Evolutionary conservation across 179 eudicot species (phyloP).

Genomic region (Drosera spatulata): DNA sequence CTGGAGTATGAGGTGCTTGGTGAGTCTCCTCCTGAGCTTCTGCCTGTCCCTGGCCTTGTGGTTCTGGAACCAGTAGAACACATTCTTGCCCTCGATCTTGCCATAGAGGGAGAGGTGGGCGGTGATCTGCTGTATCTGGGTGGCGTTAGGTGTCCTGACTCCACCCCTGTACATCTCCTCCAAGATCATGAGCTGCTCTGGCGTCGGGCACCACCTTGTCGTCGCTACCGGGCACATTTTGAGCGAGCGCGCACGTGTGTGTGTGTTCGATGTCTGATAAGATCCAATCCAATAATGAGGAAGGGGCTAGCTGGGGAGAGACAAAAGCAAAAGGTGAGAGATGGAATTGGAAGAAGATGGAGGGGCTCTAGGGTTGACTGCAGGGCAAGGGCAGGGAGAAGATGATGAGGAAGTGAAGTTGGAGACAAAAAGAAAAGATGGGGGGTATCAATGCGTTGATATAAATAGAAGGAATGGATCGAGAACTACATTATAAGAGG

Average conservation of each 20-base stretch:
- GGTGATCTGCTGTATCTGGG: conserved; percentile 73
- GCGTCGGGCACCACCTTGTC: conserved; percentile 77
- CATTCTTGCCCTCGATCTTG: conserved; percentile 75
- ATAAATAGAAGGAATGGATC: no score
- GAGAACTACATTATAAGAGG: no score
- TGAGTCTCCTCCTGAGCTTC: conserved; percentile 42
- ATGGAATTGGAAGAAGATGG: no score
- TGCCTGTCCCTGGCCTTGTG: conserved; percentile 87
- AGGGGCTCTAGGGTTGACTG: no score
- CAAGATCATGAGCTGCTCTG: conserved; percentile 76
- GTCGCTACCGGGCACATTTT: conserved; percentile 18
- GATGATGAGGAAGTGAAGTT: no score
- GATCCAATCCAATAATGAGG: neutral
- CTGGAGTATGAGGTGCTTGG: conserved; percentile 7
- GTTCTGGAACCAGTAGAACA: conserved; percentile 87
- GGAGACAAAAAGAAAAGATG: no score
- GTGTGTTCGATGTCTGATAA: neutral
- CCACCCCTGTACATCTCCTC: conserved; percentile 25
- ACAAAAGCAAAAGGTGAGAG: no score
- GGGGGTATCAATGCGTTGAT: no score
- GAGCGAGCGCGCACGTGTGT: neutral
- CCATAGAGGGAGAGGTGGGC: conserved; percentile 65
- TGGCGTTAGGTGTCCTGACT: conserved; percentile 53
- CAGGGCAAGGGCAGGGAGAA: no score
- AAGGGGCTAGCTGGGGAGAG: neutral